phyloP scores from a whole-genome alignment of 768 basidiomycete genomes.

The Vararia minispora region DNA sequence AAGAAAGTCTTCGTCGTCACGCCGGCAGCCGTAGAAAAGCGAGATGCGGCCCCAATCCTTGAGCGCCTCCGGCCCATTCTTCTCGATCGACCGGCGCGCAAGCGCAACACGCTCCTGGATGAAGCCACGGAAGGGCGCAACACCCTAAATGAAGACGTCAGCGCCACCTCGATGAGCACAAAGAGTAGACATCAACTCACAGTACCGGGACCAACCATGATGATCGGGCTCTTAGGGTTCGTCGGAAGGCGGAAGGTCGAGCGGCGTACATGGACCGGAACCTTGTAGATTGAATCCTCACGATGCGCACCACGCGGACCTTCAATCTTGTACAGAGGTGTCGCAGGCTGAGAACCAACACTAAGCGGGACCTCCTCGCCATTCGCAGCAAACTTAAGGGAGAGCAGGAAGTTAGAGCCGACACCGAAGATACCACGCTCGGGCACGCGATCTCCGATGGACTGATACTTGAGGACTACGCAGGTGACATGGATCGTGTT shows the following conservation, averaged over 20 bases:
- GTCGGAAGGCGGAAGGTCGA: constrained; percentile 97
- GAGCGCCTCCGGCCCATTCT: constrained; percentile 89
- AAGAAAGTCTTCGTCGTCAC: constrained; percentile 79
- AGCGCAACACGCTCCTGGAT: constrained; percentile 96
- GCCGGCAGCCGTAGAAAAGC: constrained; percentile 95
- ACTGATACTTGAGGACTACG: constrained; percentile 91
- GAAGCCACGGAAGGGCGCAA: constrained; percentile 98
- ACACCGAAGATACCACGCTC: constrained; percentile 77
- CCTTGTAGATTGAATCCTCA: constrained; percentile 60
- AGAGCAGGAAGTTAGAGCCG: constrained; percentile 91
- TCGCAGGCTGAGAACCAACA: constrained; percentile 24
- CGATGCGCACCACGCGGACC: constrained; percentile 85
- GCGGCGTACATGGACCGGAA: constrained; percentile 89
- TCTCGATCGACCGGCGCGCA: constrained; percentile 87
- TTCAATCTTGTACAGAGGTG: constrained; percentile 74
- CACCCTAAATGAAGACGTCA: constrained; percentile 50
- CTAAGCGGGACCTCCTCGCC: constrained; percentile 40
- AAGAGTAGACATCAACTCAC: constrained; percentile 36
- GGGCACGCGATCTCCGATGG: constrained; percentile 39
- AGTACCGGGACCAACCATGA: constrained; percentile 99
- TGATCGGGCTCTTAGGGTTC: constrained; percentile 94
- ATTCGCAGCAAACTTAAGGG: constrained; percentile 70
- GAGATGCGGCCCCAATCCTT: constrained; percentile 92
- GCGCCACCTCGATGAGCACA: constrained; percentile 5
- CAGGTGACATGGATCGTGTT: constrained; percentile 87